These are phyloP conservation scores for Sclerotinia nivalis DNA, from an alignment of 2,329 filamentous ascomycete species.

Conservation along the genomic window DNA sequence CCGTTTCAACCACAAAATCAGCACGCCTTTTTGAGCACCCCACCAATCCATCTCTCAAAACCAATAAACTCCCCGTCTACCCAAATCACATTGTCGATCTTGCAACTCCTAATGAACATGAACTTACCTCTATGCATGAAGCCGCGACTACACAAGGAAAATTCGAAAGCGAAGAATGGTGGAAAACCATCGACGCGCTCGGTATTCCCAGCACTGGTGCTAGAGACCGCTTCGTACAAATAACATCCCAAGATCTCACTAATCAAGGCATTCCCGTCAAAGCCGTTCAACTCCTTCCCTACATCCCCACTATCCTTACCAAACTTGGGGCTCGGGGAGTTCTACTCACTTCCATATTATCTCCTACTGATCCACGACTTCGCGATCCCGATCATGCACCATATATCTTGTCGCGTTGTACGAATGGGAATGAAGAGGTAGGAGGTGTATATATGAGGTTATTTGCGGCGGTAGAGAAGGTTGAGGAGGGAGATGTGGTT, in stretches of 20 bases:
- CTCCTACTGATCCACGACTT: slow-evolving; percentile 66
- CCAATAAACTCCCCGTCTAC: slow-evolving; percentile 58
- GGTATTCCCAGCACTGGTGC: slow-evolving; percentile 70
- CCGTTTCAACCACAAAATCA: slow-evolving; percentile 82
- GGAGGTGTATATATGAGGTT: slow-evolving; percentile 83
- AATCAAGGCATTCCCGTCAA: slow-evolving; percentile 83
- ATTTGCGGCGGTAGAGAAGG: slow-evolving; percentile 60
- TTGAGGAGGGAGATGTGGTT: slow-evolving; percentile 70
- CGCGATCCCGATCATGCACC: slow-evolving; percentile 60
- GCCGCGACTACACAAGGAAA: slow-evolving; percentile 66
- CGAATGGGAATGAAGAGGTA: slow-evolving; percentile 53
- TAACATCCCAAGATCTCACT: slow-evolving; percentile 68
- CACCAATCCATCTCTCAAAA: slow-evolving; percentile 52
- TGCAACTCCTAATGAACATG: slow-evolving; percentile 78
- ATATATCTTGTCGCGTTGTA: slow-evolving; percentile 69
- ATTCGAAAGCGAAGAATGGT: slow-evolving; percentile 74
- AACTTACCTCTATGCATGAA: slow-evolving; percentile 76
- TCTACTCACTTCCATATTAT: slow-evolving; percentile 71
- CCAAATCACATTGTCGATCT: slow-evolving; percentile 68
- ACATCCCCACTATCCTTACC: slow-evolving; percentile 79
- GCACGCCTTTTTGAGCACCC: slow-evolving; percentile 57
- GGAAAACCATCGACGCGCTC: slow-evolving; percentile 74
- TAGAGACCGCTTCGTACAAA: slow-evolving; percentile 66
- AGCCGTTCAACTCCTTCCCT: slow-evolving; percentile 81
- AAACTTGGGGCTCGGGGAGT: slow-evolving; percentile 69